These are phyloP conservation scores for Penicillium nordicum DNA, from an alignment of 2,329 filamentous ascomycete genomes.

Conservation along the genomic window DNA sequence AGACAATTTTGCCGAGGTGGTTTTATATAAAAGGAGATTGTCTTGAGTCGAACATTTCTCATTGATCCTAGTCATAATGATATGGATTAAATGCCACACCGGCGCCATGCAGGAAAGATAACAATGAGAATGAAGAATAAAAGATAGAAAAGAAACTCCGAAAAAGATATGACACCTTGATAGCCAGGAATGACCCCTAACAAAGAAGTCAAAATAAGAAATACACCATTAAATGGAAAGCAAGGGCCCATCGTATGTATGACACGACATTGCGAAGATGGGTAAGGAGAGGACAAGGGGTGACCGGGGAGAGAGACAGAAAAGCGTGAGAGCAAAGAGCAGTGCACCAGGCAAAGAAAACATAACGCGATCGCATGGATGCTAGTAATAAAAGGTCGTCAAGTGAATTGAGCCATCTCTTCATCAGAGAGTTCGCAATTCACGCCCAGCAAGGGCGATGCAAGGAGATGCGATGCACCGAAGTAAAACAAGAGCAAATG, in stretches of 20 bases:
- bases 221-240: neutral
- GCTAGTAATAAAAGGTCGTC: slow-evolving; percentile 1
- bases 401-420: neutral
- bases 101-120: slow-evolving; percentile 3
- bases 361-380: neutral
- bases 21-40: neutral
- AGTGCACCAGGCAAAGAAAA: neutral
- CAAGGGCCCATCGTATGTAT: neutral
- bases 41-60: neutral
- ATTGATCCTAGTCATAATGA: slow-evolving; percentile 1
- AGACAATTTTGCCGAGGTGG: neutral
- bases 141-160: neutral
- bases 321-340: neutral
- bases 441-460: neutral
- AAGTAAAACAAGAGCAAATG: neutral
- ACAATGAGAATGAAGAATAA: neutral
- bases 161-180: neutral
- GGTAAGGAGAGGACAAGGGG: neutral
- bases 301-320: neutral
- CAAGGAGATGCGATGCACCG: neutral
- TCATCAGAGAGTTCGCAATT: neutral
- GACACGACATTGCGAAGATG: neutral
- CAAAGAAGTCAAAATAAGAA: neutral
- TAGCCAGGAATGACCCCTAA: neutral
- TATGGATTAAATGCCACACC: neutral